A percentile compares a stretch with the other conserved stretches of the same genome.
Conservation (phyloP, 805 yeast genomes). For the Teunomyces pallodes region DNA sequence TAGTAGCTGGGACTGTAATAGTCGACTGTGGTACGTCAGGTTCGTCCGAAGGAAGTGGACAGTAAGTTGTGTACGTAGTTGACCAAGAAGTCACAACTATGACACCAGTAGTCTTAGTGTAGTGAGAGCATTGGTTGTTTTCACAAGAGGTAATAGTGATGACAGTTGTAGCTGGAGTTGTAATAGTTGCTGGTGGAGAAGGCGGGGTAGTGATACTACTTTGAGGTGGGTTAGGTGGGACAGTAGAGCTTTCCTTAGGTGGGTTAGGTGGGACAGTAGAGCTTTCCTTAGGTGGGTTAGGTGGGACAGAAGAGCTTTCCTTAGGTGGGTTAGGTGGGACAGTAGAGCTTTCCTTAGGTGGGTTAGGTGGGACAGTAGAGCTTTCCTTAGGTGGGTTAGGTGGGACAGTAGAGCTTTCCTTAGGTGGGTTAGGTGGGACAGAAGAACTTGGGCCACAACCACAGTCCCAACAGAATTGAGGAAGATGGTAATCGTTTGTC, state of each 20-base stretch:
- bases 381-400: no score
- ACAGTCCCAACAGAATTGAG: slow-evolving; percentile 13
- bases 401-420: not conserved
- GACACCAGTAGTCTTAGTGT: slow-evolving; percentile 5
- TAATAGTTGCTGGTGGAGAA: slow-evolving; percentile 2
- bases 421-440: not conserved
- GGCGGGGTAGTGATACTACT: not conserved
- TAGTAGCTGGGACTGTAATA: no score
- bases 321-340: no score
- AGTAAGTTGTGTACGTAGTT: slow-evolving; percentile 23
- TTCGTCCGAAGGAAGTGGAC: slow-evolving; percentile 11
- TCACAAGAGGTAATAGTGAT: slow-evolving; percentile 37
- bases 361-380: no score
- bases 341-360: no score
- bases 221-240: not conserved
- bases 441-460: slow-evolving; percentile 3
- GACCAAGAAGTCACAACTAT: slow-evolving; percentile 4
- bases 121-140: slow-evolving; percentile 23
- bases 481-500: slow-evolving; percentile 5
- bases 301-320: no score
- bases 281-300: not conserved
- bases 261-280: not conserved
- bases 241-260: not conserved
- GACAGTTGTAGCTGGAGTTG: slow-evolving; percentile 17
- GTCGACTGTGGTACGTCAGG: no score